phyloP scores from a whole-genome alignment of 2,329 filamentous ascomycete genomes.

The Ceratocystis cacaofunesta region DNA sequence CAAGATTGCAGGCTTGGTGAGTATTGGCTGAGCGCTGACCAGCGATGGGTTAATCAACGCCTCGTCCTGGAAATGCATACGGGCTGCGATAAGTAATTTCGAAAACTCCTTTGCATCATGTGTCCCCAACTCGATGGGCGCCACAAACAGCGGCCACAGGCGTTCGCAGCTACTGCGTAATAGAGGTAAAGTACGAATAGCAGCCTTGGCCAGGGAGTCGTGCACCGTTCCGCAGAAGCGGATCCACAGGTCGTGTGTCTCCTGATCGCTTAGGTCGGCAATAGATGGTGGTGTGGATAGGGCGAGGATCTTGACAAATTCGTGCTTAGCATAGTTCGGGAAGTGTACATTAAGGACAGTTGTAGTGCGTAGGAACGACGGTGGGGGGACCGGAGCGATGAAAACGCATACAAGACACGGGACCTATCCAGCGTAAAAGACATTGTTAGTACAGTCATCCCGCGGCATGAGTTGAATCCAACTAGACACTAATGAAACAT shows the following conservation, averaged over 20 bases:
- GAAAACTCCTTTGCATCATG: constrained; percentile 69
- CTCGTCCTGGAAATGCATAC: constrained; percentile 59
- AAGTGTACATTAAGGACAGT: constrained; percentile 69
- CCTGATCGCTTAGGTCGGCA: constrained; percentile 36
- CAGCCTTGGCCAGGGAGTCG: constrained; percentile 69
- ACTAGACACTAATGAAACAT: constrained; percentile 22
- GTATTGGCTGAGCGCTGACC: constrained; percentile 23
- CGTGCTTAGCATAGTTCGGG: constrained; percentile 64
- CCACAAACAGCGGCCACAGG: constrained; percentile 75
- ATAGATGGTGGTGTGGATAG: constrained; percentile 30
- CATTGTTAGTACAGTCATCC: constrained; percentile 17
- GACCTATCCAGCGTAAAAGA: constrained; percentile 39
- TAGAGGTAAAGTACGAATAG: constrained; percentile 60
- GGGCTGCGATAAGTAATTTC: constrained; percentile 58
- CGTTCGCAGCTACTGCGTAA: constrained; percentile 56
- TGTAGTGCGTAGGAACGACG: constrained; percentile 53
- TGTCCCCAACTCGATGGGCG: constrained; percentile 60
- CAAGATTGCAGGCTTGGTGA: neutral
- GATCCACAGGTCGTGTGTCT: constrained; percentile 56
- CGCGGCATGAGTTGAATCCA: neutral
- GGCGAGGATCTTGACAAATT: constrained; percentile 66
- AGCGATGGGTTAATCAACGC: constrained; percentile 52
- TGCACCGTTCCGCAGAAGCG: constrained; percentile 74
- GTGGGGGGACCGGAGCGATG: constrained; percentile 56
- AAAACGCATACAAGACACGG: constrained; percentile 63